phyloP scores from a whole-genome alignment of 768 basidiomycete species.

The Mycena metata region DNA sequence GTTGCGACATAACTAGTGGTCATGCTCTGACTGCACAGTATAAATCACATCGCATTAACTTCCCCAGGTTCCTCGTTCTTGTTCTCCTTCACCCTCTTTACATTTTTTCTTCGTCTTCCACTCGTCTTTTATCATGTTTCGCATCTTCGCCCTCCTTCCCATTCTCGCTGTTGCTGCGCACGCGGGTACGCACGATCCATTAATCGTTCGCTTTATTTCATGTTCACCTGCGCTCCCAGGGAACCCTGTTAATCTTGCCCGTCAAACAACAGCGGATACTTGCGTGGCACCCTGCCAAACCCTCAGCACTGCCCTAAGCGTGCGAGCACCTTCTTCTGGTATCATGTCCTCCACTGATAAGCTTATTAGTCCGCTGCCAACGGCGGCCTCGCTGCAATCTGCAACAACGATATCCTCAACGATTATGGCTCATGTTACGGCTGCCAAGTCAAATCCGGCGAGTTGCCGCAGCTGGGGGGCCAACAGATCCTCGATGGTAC shows the following conservation, averaged over 20 bases:
- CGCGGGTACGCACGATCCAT: not conserved
- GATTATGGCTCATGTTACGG: conserved; percentile 14
- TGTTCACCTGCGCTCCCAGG: too few relatives aligned
- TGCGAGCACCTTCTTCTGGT: not conserved
- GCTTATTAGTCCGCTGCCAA: not conserved
- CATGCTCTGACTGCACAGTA: too few relatives aligned
- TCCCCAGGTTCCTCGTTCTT: not conserved
- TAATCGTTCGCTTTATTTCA: too few relatives aligned
- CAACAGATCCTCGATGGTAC: conserved; percentile 10
- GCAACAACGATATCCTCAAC: conserved; percentile 15
- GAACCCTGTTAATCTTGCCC: not conserved
- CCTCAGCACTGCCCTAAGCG: not conserved
- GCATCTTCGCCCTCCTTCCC: conserved; percentile 13
- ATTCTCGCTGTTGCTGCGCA: conserved; percentile 22
- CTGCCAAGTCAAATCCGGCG: conserved; percentile 6
- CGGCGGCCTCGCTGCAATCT: not conserved
- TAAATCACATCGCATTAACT: not conserved
- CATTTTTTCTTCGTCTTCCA: not conserved
- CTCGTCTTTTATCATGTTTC: conserved; percentile 10
- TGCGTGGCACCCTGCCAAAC: conserved; percentile 7
- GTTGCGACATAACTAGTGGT: not conserved
- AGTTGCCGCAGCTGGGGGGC: not conserved
- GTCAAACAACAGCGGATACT: not conserved
- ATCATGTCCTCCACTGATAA: not conserved
- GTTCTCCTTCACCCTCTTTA: not conserved